Percentiles rank a stretch among this genome's conserved stretches.
Evolutionary conservation across 2,329 filamentous ascomycete species (phyloP).

Genomic region (Alternaria incomplexa): DNA sequence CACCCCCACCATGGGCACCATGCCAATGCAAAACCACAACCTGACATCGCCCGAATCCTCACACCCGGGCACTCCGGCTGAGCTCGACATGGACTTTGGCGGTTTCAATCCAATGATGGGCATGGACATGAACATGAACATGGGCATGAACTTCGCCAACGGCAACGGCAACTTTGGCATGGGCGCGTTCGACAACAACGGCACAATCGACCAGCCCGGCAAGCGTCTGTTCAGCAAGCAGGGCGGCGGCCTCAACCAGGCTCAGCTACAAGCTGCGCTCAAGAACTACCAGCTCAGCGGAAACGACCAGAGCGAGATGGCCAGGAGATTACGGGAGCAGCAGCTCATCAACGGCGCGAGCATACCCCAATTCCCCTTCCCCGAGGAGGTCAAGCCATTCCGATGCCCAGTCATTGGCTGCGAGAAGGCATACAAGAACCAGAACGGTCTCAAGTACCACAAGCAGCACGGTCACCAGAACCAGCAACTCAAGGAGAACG

Average conservation of each 20-base stretch:
- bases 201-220: conserved; percentile 85
- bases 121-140: conserved; percentile 39
- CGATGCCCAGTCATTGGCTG: conserved; percentile 97
- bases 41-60: conserved; percentile 70
- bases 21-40: conserved; percentile 68
- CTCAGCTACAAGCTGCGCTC: conserved; percentile 75
- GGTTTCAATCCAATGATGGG: conserved; percentile 48
- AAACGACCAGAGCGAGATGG: conserved; percentile 72
- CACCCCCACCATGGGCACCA: conserved; percentile 85
- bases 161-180: conserved; percentile 49
- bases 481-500: conserved; percentile 94
- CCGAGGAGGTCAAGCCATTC: conserved; percentile 96
- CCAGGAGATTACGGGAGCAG: conserved; percentile 68
- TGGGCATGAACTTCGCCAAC: conserved; percentile 40
- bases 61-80: conserved; percentile 71
- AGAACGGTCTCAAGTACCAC: conserved; percentile 95
- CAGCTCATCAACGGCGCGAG: conserved; percentile 63
- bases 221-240: conserved; percentile 88
- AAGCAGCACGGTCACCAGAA: conserved; percentile 92
- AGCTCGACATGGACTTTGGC: conserved; percentile 75
- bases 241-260: conserved; percentile 72
- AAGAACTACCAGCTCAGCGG: conserved; percentile 74
- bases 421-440: conserved; percentile 99
- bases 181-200: conserved; percentile 48
- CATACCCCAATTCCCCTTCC: conserved; percentile 49